Conservation (phyloP, 2,329 filamentous ascomycete species). For the Curvularia spicifera region DNA sequence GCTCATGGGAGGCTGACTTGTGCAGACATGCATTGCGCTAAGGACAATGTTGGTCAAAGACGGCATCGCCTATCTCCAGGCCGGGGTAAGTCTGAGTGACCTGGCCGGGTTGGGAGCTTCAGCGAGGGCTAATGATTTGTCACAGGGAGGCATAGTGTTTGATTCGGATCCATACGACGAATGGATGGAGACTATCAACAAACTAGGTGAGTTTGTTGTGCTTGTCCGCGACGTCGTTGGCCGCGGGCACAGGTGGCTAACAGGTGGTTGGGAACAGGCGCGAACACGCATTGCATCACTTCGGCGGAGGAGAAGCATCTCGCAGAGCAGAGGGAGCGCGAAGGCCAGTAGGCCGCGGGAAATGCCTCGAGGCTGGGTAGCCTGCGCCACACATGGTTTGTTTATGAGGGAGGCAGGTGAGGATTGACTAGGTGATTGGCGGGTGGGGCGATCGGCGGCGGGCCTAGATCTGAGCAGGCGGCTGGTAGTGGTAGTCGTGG, state of each 20-base stretch:
- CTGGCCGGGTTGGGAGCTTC: slow-evolving; percentile 23
- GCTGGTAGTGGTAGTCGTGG: slow-evolving; percentile 13
- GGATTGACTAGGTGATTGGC: slow-evolving; percentile 6
- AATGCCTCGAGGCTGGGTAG: slow-evolving; percentile 40
- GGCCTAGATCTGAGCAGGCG: slow-evolving; percentile 9
- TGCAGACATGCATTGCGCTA: slow-evolving; percentile 69
- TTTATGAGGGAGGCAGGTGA: neutral
- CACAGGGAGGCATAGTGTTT: slow-evolving; percentile 47
- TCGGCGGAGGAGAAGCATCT: slow-evolving; percentile 76
- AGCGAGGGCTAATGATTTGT: slow-evolving; percentile 29
- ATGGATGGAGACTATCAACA: slow-evolving; percentile 97
- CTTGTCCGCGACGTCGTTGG: slow-evolving; percentile 1
- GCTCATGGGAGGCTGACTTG: slow-evolving; percentile 31
- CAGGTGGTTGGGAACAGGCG: slow-evolving; percentile 48
- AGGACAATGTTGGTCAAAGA: slow-evolving; percentile 96
- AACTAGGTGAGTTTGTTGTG: slow-evolving; percentile 64
- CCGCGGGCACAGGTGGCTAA: slow-evolving; percentile 26
- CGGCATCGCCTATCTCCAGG: slow-evolving; percentile 87
- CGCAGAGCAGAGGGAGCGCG: slow-evolving; percentile 51
- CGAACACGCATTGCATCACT: slow-evolving; percentile 87
- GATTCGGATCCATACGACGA: slow-evolving; percentile 91
- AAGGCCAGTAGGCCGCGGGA: slow-evolving; percentile 29
- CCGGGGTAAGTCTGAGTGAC: slow-evolving; percentile 69
- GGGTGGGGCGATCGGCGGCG: slow-evolving; percentile 1
- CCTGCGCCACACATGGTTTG: slow-evolving; percentile 29